Base-by-base conservation (phyloP, 139 green algal genomes). In the Coelastrella sp. region DNA sequence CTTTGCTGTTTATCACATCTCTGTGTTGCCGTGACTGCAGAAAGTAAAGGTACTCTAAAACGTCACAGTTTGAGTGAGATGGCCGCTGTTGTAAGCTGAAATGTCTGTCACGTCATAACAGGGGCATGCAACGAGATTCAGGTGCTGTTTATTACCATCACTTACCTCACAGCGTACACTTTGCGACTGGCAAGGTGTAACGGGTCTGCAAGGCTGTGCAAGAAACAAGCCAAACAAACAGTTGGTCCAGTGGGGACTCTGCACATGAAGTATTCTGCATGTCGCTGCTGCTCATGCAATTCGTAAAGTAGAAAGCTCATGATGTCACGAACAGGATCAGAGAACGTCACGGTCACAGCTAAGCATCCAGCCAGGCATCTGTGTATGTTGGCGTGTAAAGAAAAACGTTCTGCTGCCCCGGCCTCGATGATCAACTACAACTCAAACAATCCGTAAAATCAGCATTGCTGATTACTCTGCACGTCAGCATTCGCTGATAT, bases 241-340 rank as follows among this genome's bases (percentile, higher is more conserved):
- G 22, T 19, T 22, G 74, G 70, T 24, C 85, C 73, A 70, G 83
- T 58, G 12, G 19, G 22, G 3, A 89, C 57, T n/a, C 73, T 81
- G 85, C 68, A 84, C 1, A 76, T 56, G 63, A 74, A 63, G 73
- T 83, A 75, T 7, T 60, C n/a, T 4, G 72, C 70, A 83, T 89
- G 85, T 15, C 27, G 20, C 72, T 83, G 57, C 56, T 72, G 58
- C 85, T 83, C 73, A 61, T 89, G 85, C 35, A 81, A 15, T 19
- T 22, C 70, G 22, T 61, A 12, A 14, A n/a, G 7, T 56, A 89
- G 14, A 20, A 89, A 82, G n/a, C 85, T 89, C 85, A 89, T 89
- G 63, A 17, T 72, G 35, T 49, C 35, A 49, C 35, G 35, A 49
- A 49, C 35, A 49, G 35, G 1, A 49, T 3, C 35, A 49, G 35